Percentiles rank a stretch among this genome's conserved stretches.
These are phyloP conservation scores for Moesziomyces antarcticus DNA, from an alignment of 1,284 basidiomycete species.

Conservation along the genomic window DNA sequence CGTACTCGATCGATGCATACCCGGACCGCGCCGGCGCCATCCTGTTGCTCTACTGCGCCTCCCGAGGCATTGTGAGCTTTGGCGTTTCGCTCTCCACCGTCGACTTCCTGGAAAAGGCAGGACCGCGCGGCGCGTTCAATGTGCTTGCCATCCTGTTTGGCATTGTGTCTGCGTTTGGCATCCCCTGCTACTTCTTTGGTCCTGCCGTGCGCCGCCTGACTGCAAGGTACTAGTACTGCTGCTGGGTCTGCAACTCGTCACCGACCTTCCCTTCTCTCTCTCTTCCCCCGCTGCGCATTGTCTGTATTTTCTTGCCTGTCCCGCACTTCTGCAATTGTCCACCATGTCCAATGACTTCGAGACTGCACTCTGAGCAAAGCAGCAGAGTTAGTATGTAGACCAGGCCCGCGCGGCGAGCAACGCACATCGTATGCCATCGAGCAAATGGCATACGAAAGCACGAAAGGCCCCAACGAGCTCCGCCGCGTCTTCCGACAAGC, in stretches of 20 bases:
- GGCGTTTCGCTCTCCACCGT: slow-evolving; percentile 2
- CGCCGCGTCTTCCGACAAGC: too few species aligned
- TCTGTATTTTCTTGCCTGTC: too few species aligned
- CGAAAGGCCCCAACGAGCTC: too few species aligned
- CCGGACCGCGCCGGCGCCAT: background rate
- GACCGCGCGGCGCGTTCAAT: slow-evolving; percentile 3
- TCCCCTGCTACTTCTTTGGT: slow-evolving; percentile 8
- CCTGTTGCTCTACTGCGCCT: slow-evolving; percentile 6
- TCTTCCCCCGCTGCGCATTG: too few species aligned
- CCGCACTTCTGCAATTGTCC: too few species aligned
- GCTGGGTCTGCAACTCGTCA: background rate
- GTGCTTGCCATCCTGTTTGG: slow-evolving; percentile 8
- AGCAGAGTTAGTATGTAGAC: too few species aligned
- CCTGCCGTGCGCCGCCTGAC: slow-evolving; percentile 6
- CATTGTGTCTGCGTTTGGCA: slow-evolving; percentile 3
- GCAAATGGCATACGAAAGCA: too few species aligned
- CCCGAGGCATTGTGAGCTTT: slow-evolving; percentile 4
- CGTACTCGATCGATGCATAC: slow-evolving; percentile 3
- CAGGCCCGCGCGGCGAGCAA: too few species aligned
- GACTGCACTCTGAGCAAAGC: too few species aligned
- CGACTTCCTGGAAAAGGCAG: slow-evolving; percentile 1
- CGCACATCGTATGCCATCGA: too few species aligned
- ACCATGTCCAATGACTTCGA: too few species aligned
- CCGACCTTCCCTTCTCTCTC: too few species aligned
- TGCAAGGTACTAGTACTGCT: background rate